These are phyloP conservation scores for Microbotryum scabiosae DNA, from an alignment of 1,284 basidiomycete genomes.

Conservation along the genomic window DNA sequence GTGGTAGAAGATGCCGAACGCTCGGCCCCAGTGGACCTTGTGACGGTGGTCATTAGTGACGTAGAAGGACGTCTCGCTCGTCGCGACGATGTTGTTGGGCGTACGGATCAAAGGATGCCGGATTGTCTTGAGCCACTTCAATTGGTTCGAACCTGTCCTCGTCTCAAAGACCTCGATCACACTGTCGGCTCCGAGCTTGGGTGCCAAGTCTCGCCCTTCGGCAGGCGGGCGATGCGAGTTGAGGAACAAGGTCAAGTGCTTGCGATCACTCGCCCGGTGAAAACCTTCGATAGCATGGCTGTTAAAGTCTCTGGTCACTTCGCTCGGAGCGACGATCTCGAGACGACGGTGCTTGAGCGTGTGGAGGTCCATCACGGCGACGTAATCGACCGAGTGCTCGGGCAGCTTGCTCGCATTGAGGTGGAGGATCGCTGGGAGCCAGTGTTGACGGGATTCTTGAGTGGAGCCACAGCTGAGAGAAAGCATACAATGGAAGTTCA, in stretches of 20 bases:
- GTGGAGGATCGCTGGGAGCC: constrained; percentile 49
- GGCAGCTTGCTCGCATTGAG: constrained; percentile 36
- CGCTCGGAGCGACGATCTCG: not conserved
- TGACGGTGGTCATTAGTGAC: constrained; percentile 59
- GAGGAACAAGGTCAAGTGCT: constrained; percentile 56
- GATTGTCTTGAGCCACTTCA: constrained; percentile 55
- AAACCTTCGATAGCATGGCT: constrained; percentile 64
- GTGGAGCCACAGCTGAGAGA: constrained; percentile 49
- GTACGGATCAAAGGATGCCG: constrained; percentile 52
- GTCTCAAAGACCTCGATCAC: constrained; percentile 62
- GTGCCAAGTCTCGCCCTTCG: constrained; percentile 37
- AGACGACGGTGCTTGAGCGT: constrained; percentile 3
- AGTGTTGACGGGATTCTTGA: constrained; percentile 47
- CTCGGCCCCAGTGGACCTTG: constrained; percentile 49
- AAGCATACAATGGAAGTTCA: too few species aligned
- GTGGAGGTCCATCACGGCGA: constrained; percentile 51
- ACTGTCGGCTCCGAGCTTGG: constrained; percentile 58
- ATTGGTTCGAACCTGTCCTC: constrained; percentile 42
- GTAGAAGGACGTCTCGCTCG: constrained; percentile 55
- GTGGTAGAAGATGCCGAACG: constrained; percentile 4
- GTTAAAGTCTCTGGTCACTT: too few species aligned
- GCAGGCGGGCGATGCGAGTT: constrained; percentile 56
- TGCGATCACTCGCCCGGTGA: constrained; percentile 46
- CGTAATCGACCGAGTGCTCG: constrained; percentile 46
- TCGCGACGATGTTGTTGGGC: constrained; percentile 61